These are phyloP conservation scores for Colletotrichum lentis DNA, from an alignment of 2,329 filamentous ascomycete genomes.

Conservation along the genomic window DNA sequence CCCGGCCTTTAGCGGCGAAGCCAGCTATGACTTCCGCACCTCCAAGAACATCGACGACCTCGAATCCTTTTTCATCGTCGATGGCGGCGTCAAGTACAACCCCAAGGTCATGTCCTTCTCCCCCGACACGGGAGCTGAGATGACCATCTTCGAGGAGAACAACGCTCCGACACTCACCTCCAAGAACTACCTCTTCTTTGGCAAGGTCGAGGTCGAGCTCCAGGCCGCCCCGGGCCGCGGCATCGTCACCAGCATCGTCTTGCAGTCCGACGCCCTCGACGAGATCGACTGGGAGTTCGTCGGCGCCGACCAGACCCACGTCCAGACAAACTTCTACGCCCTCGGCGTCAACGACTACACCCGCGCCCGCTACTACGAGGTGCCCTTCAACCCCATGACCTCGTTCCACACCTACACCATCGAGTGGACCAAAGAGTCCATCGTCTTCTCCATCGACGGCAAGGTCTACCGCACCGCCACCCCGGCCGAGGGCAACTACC, in stretches of 20 bases:
- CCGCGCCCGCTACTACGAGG: conserved; percentile 58
- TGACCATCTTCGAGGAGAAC: conserved; percentile 56
- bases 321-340: conserved; percentile 63
- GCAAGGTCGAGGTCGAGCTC: conserved; percentile 57
- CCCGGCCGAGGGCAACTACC: conserved; percentile 63
- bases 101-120: conserved; percentile 50
- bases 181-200: conserved; percentile 63
- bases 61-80: conserved; percentile 63
- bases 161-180: conserved; percentile 57
- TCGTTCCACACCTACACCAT: conserved; percentile 71
- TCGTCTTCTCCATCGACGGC: conserved; percentile 69
- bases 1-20: conserved; percentile 36
- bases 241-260: conserved; percentile 58
- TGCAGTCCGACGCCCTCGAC: conserved; percentile 60
- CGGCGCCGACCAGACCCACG: conserved; percentile 45
- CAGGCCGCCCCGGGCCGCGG: conserved; percentile 58
- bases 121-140: conserved; percentile 55
- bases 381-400: conserved; percentile 51
- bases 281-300: conserved; percentile 62
- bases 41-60: conserved; percentile 48
- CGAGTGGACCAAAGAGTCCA: conserved; percentile 68
- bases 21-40: conserved; percentile 32
- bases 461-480: conserved; percentile 56
- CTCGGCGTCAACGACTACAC: conserved; percentile 64
- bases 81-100: conserved; percentile 54